These are phyloP conservation scores for Flaveria linearis DNA, from an alignment of 129 eudicot genomes.

Conservation along the genomic window DNA sequence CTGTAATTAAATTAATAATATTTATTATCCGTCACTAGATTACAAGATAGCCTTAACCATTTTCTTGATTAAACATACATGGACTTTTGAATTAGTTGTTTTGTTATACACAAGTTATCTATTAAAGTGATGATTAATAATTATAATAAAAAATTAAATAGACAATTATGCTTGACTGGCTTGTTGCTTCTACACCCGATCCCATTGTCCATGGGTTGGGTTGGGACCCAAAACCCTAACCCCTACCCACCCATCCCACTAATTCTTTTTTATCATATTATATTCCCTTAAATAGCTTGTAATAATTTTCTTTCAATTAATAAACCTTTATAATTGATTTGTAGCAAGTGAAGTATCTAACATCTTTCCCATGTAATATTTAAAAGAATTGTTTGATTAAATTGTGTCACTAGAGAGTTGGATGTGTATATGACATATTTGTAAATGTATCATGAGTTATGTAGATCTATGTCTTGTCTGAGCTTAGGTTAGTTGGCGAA, in stretches of 20 bases:
- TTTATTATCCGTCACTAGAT: no score
- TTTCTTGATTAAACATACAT: not conserved
- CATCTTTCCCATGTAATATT: no score
- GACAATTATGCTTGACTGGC: conserved; percentile 30
- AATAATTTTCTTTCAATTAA: not conserved
- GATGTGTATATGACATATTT: no score
- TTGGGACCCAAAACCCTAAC: conserved; percentile 34
- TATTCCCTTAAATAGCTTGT: not conserved
- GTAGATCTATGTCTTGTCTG: no score
- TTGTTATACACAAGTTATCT: not conserved
- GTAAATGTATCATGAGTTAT: no score
- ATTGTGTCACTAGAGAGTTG: no score
- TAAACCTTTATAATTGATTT: not conserved
- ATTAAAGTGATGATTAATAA: not conserved
- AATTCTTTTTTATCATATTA: not conserved
- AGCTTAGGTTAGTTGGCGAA: no score
- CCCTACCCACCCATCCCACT: conserved; percentile 19
- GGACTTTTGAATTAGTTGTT: not conserved
- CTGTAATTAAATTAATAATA: no score
- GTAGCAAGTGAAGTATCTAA: not conserved
- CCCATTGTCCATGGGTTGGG: conserved; percentile 26
- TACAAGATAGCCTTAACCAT: not conserved
- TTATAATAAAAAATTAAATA: conserved; percentile 8
- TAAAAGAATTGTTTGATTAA: no score
- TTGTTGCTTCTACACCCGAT: conserved; percentile 21